A percentile compares a stretch with the other conserved stretches of the same genome.
Conservation (phyloP, 129 eudicot species). For the Centaurea solstitialis region DNA sequence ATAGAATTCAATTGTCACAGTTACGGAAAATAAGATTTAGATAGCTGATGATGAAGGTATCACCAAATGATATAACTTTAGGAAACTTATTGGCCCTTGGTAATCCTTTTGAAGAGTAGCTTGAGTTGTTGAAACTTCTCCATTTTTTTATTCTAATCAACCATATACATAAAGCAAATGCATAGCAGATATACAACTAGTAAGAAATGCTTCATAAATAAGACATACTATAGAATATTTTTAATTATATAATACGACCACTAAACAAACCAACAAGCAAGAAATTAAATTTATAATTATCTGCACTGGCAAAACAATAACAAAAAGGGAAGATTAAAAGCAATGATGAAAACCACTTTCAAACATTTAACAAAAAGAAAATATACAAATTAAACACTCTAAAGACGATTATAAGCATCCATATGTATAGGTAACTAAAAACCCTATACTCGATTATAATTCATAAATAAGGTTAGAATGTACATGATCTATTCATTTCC, state of each 20-base stretch:
- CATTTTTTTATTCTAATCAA: neutral
- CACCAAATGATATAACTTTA: no score
- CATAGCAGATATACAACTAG: neutral
- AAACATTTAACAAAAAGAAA: neutral
- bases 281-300: no score
- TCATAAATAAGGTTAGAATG: neutral
- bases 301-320: neutral
- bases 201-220: no score
- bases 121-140: neutral
- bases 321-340: neutral
- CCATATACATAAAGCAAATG: neutral
- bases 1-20: neutral
- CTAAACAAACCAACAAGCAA: neutral
- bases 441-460: neutral
- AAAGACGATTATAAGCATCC: neutral
- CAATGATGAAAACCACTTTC: neutral
- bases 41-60: neutral
- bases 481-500: neutral
- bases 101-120: neutral
- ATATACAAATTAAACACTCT: neutral
- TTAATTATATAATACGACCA: neutral
- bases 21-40: neutral
- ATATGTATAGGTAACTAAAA: neutral
- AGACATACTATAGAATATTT: neutral
- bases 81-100: no score